phyloP scores from a whole-genome alignment of 371 early-diverging fungal species.

The Chytridium lagenaria region DNA sequence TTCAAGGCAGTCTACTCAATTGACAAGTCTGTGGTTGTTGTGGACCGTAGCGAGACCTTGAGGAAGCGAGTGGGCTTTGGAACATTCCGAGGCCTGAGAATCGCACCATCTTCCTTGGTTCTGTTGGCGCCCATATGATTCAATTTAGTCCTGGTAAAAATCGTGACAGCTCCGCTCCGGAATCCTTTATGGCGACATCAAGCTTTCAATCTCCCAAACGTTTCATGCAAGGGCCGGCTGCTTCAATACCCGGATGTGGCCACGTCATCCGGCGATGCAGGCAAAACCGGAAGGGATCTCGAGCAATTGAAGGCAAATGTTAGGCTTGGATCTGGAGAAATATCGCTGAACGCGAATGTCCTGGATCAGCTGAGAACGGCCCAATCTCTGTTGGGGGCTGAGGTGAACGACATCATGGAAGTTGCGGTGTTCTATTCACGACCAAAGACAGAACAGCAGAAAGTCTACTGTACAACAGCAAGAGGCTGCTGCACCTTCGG shows the following conservation, averaged over 20 bases:
- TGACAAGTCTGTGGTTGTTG: slow-evolving; percentile 45
- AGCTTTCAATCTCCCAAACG: slow-evolving; percentile 1
- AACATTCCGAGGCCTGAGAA: not conserved
- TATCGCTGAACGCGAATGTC: slow-evolving; percentile 71
- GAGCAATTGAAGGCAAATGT: slow-evolving; percentile 57
- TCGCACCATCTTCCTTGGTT: slow-evolving; percentile 7
- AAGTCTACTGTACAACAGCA: not conserved
- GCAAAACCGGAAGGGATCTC: not conserved
- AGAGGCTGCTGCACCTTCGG: not conserved
- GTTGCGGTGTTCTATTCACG: slow-evolving; percentile 62
- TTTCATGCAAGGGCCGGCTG: slow-evolving; percentile 3
- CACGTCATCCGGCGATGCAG: not conserved
- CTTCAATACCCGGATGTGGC: not conserved
- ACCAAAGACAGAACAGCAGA: slow-evolving; percentile 23
- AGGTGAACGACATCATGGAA: slow-evolving; percentile 79
- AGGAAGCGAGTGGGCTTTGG: not conserved
- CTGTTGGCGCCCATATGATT: not conserved
- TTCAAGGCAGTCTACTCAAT: slow-evolving; percentile 69
- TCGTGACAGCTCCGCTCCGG: not conserved
- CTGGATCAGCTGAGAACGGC: slow-evolving; percentile 80
- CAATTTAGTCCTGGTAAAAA: not conserved
- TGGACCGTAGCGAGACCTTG: slow-evolving; percentile 21
- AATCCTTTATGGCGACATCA: not conserved
- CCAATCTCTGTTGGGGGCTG: slow-evolving; percentile 77
- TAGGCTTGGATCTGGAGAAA: slow-evolving; percentile 69